These are phyloP conservation scores for Arbutus unedo DNA, from an alignment of 148 eudicot genomes.

Conservation along the genomic window DNA sequence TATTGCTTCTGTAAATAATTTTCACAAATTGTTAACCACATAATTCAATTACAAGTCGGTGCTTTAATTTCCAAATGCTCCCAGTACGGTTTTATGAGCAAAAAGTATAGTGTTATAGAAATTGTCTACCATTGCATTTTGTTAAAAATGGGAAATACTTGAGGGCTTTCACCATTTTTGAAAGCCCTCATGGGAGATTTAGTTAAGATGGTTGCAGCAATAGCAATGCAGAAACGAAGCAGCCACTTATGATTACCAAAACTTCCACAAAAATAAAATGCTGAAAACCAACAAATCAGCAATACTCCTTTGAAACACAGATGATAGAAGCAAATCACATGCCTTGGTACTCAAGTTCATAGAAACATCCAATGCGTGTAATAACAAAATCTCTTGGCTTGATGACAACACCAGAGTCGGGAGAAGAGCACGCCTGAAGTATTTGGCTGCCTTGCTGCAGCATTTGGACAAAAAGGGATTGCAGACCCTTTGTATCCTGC, in stretches of 20 bases:
- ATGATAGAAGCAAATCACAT: slow-evolving; percentile 18
- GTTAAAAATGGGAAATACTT: not conserved
- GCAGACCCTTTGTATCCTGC: slow-evolving; percentile 97
- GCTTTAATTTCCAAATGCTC: not conserved
- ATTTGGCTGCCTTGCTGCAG: slow-evolving; percentile 97
- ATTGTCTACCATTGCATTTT: slow-evolving; percentile 3
- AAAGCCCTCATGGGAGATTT: not conserved
- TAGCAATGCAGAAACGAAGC: not conserved
- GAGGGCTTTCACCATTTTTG: not conserved
- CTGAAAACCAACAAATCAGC: not conserved
- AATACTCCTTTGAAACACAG: not conserved
- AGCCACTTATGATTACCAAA: slow-evolving; percentile 1
- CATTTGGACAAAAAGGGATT: slow-evolving; percentile 87
- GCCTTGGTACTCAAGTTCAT: slow-evolving; percentile 98
- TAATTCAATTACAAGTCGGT: not conserved
- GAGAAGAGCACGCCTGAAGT: slow-evolving; percentile 69
- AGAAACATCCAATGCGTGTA: slow-evolving; percentile 87
- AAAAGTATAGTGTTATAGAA: not conserved
- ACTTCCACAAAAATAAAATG: not conserved
- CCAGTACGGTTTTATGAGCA: not conserved
- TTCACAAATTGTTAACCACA: not conserved
- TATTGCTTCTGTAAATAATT: not conserved
- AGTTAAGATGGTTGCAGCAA: not conserved
- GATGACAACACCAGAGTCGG: slow-evolving; percentile 46
- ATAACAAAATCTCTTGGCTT: slow-evolving; percentile 89